Conservation (phyloP, 108 stramenopile species). For the Cyclotella choctawhatcheeana region DNA sequence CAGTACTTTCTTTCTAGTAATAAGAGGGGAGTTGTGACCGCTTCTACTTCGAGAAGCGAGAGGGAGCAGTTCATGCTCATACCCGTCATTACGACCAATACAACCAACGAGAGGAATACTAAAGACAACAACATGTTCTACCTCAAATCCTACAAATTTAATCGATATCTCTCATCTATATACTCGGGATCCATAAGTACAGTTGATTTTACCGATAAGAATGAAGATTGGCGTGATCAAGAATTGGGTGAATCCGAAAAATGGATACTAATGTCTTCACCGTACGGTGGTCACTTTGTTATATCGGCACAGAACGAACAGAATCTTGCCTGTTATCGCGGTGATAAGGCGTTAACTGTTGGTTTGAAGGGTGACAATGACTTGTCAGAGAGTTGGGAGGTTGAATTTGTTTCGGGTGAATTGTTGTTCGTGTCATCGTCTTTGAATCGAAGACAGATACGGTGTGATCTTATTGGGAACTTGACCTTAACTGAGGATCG, state of each 20-base stretch:
- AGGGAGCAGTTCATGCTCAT: slow-evolving; percentile 27
- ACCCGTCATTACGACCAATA: not conserved
- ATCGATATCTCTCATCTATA: slow-evolving; percentile 20
- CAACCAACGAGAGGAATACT: not conserved
- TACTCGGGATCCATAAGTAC: slow-evolving; percentile 16
- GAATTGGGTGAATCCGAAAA: slow-evolving; percentile 1
- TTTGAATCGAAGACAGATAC: slow-evolving; percentile 16
- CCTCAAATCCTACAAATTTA: slow-evolving; percentile 29
- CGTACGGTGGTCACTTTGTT: slow-evolving; percentile 16
- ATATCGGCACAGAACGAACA: slow-evolving; percentile 13
- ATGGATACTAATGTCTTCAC: slow-evolving; percentile 21
- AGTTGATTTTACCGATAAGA: slow-evolving; percentile 12
- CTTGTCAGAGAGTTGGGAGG: slow-evolving; percentile 24
- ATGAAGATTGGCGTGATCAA: not conserved
- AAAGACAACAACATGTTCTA: slow-evolving; percentile 18
- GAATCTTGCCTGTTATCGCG: slow-evolving; percentile 2
- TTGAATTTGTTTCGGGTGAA: slow-evolving; percentile 40
- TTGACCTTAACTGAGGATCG: slow-evolving; percentile 25
- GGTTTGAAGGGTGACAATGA: slow-evolving; percentile 10
- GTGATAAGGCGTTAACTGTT: not conserved
- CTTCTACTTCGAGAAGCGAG: slow-evolving; percentile 13
- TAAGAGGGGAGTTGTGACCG: slow-evolving; percentile 9
- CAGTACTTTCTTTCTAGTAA: slow-evolving; percentile 3
- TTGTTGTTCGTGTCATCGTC: slow-evolving; percentile 43
- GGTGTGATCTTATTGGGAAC: slow-evolving; percentile 54